A percentile compares a stretch with the other conserved stretches of the same genome.
Evolutionary conservation across 495 filamentous ascomycete genomes (phyloP).

Genomic region (Cenococcum geophilum): DNA sequence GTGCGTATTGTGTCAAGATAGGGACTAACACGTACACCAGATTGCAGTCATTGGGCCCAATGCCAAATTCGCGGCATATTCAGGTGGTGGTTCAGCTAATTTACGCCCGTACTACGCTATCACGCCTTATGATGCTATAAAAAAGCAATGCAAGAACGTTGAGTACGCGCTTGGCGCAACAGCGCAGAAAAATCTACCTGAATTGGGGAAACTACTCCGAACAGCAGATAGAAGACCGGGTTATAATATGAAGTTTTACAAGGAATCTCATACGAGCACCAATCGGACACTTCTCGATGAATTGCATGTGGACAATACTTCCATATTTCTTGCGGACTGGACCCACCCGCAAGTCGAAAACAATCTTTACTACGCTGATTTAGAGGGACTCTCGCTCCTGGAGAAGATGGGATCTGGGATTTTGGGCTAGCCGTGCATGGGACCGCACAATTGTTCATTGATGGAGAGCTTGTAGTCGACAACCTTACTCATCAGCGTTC

Average conservation of each 20-base stretch:
- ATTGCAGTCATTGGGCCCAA: slow-evolving; percentile 78
- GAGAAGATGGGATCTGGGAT: slow-evolving; percentile 61
- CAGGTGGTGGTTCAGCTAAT: slow-evolving; percentile 72
- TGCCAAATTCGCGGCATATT: slow-evolving; percentile 64
- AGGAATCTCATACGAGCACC: slow-evolving; percentile 45
- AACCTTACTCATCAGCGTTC: slow-evolving; percentile 54
- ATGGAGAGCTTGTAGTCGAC: slow-evolving; percentile 64
- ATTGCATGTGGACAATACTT: slow-evolving; percentile 48
- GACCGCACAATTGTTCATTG: slow-evolving; percentile 61
- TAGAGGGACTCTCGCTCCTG: slow-evolving; percentile 56
- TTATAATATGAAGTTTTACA: slow-evolving; percentile 55
- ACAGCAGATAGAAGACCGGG: slow-evolving; percentile 35
- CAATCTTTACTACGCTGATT: slow-evolving; percentile 54
- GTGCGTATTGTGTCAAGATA: slow-evolving; percentile 6
- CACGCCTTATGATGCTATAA: slow-evolving; percentile 59
- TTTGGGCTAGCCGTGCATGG: slow-evolving; percentile 73
- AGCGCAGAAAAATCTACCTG: slow-evolving; percentile 55
- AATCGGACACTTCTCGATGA: slow-evolving; percentile 50
- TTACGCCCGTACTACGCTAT: slow-evolving; percentile 71
- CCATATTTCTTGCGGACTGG: slow-evolving; percentile 59
- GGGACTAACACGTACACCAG: slow-evolving; percentile 24
- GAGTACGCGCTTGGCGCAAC: slow-evolving; percentile 50
- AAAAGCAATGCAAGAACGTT: slow-evolving; percentile 43
- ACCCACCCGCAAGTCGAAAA: slow-evolving; percentile 50
- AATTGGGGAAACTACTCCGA: slow-evolving; percentile 47